Evolutionary conservation across 2,329 filamentous ascomycete species (phyloP).

Genomic region (Chaetomiaceae sp.): DNA sequence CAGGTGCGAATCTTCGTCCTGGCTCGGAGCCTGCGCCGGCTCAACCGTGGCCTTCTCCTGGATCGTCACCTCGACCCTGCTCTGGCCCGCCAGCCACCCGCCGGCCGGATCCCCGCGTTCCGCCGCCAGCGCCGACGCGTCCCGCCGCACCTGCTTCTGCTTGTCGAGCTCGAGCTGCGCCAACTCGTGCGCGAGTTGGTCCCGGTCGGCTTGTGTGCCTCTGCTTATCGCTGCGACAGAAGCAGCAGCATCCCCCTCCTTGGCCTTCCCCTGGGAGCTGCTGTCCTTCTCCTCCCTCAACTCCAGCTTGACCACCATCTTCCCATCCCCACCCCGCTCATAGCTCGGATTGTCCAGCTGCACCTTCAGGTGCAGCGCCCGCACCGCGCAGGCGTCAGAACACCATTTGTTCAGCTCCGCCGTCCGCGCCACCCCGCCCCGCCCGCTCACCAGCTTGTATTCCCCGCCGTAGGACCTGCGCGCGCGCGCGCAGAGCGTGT

Average conservation of each 20-base stretch:
- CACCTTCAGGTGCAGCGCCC: constrained; percentile 79
- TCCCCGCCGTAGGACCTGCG: constrained; percentile 52
- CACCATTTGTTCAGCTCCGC: constrained; percentile 83
- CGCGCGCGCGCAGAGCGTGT: constrained; percentile 59
- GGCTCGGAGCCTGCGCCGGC: constrained; percentile 30
- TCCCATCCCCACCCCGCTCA: constrained; percentile 14
- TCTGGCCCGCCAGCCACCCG: constrained; percentile 22
- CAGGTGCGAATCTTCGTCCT: not conserved
- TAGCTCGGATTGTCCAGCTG: constrained; percentile 70
- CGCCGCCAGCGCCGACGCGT: constrained; percentile 12
- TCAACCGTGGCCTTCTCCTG: constrained; percentile 44
- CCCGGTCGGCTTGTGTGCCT: not conserved
- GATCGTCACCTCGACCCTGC: constrained; percentile 40
- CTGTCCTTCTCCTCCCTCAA: constrained; percentile 24
- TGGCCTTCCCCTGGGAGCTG: not conserved
- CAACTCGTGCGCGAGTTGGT: constrained; percentile 12
- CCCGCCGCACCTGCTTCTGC: constrained; percentile 9
- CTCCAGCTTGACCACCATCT: constrained; percentile 55
- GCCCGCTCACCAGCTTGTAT: constrained; percentile 56
- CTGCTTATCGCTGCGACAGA: not conserved
- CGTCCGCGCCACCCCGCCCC: constrained; percentile 59
- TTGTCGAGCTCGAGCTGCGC: constrained; percentile 14
- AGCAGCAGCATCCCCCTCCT: not conserved
- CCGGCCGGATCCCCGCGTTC: constrained; percentile 28
- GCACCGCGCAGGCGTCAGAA: constrained; percentile 66